Conservation (phyloP, 164 flowering plant genomes). For the Sedum album region DNA sequence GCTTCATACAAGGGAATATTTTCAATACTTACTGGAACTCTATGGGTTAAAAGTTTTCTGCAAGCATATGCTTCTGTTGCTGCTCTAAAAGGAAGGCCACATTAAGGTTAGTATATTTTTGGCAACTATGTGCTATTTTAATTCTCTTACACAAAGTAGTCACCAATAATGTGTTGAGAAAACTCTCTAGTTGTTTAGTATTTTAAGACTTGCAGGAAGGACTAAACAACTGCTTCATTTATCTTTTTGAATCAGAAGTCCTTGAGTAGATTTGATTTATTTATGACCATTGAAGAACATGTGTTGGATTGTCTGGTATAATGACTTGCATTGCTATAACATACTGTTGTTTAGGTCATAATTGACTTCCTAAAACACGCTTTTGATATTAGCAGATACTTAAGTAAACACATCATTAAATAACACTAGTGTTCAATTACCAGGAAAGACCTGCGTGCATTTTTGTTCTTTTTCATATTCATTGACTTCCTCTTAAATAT, state of each 20-base stretch:
- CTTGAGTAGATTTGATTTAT: background rate
- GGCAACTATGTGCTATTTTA: background rate
- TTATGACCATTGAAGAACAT: background rate
- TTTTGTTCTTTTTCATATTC: background rate
- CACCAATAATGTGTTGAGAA: background rate
- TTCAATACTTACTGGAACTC: no score
- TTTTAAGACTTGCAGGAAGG: background rate
- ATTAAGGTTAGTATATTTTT: background rate
- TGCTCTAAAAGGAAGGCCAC: background rate
- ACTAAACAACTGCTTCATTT: background rate
- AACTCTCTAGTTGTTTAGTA: constrained; percentile 2
- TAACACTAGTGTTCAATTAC: background rate
- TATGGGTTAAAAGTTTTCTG: no score
- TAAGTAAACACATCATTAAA: background rate
- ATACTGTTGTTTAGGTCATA: background rate
- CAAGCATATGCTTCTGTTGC: background rate
- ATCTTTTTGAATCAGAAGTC: background rate
- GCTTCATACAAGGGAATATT: background rate
- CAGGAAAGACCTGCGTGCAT: background rate
- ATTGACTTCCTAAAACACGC: background rate
- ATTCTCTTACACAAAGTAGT: background rate
- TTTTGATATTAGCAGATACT: background rate
- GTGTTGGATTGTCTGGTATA: background rate
- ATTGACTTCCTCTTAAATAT: background rate
- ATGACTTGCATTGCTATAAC: background rate